Conservation (phyloP, 2,329 filamentous ascomycete species). For the Colletotrichum viniferum region DNA sequence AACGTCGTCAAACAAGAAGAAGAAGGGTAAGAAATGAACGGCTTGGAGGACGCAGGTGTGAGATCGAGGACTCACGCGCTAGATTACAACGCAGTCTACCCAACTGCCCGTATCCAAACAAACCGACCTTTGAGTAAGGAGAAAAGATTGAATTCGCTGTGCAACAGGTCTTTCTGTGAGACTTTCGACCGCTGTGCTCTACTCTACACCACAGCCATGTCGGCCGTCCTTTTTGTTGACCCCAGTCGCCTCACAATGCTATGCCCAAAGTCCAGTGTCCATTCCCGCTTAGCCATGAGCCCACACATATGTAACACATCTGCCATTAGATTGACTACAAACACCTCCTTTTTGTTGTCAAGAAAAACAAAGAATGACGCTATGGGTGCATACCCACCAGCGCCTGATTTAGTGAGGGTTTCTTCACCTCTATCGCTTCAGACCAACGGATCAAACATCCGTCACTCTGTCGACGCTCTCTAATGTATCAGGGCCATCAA, state of each 20-base stretch:
- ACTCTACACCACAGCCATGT: neutral
- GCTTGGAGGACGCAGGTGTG: neutral
- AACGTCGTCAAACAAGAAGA: conserved; percentile 48
- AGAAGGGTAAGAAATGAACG: conserved; percentile 57
- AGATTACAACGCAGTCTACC: neutral
- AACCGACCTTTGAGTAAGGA: neutral
- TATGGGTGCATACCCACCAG: neutral
- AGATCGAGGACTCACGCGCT: neutral
- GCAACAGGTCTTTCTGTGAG: neutral
- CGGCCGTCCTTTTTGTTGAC: neutral
- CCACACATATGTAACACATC: conserved; percentile 10
- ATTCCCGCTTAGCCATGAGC: conserved; percentile 8
- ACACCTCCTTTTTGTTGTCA: neutral
- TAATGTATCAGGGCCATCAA: neutral
- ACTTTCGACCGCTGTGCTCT: neutral
- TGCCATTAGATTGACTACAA: neutral
- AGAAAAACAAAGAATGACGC: conserved; percentile 9
- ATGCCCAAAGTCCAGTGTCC: conserved; percentile 13
- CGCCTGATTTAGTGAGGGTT: neutral
- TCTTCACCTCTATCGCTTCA: neutral
- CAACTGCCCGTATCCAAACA: neutral
- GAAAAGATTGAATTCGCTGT: neutral
- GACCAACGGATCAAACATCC: neutral
- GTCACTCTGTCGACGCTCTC: neutral
- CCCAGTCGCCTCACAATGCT: conserved; percentile 9